A percentile compares a stretch with the other conserved stretches of the same genome.
These are phyloP conservation scores for Tinospora cordifolia DNA, from an alignment of 164 flowering plant genomes.

Conservation along the genomic window DNA sequence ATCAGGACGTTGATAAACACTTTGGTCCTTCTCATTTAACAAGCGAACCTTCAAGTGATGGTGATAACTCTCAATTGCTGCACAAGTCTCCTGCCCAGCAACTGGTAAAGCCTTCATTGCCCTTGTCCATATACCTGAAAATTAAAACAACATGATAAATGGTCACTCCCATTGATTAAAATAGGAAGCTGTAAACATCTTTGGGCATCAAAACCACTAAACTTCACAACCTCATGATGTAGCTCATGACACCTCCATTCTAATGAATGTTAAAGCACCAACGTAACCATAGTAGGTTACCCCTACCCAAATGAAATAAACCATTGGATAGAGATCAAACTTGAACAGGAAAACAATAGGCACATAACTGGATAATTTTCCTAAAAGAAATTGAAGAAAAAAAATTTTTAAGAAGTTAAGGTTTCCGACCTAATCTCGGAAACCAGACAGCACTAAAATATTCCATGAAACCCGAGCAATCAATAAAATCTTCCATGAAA, in stretches of 20 bases:
- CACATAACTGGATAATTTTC: too few species aligned
- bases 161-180: neutral
- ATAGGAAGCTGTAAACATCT: too few species aligned
- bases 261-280: too few species aligned
- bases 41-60: slow-evolving; percentile 67
- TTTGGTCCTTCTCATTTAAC: slow-evolving; percentile 58
- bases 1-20: slow-evolving; percentile 73
- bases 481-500: slow-evolving; percentile 65
- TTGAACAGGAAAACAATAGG: too few species aligned
- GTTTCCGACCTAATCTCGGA: slow-evolving; percentile 64
- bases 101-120: slow-evolving; percentile 61
- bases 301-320: too few species aligned
- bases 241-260: too few species aligned
- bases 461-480: slow-evolving; percentile 67
- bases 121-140: slow-evolving; percentile 54
- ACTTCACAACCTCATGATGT: too few species aligned
- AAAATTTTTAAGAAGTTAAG: neutral
- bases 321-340: too few species aligned
- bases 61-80: slow-evolving; percentile 89
- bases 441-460: slow-evolving; percentile 84
- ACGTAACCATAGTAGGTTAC: too few species aligned
- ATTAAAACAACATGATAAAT: slow-evolving; percentile 5
- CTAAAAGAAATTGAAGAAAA: too few species aligned
- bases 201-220: neutral
- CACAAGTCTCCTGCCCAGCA: slow-evolving; percentile 78